Evolutionary conservation across 805 yeast species (phyloP).

Genomic region (Candida insectalens): DNA sequence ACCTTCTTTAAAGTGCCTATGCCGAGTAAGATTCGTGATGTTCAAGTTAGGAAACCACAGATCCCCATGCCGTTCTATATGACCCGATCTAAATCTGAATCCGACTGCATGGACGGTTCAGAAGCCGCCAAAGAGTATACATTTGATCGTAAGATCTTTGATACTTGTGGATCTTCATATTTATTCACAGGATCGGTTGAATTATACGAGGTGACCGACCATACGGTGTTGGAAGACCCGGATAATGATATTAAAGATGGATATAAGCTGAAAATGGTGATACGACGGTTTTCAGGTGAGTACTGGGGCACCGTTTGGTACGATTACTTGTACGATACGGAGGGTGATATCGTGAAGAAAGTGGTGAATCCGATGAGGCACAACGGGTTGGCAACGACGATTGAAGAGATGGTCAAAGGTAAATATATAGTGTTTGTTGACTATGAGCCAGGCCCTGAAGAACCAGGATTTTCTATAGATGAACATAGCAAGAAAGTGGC

Average conservation of each 20-base stretch:
- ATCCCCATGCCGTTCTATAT: background rate
- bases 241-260: constrained; percentile 5
- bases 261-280: constrained; percentile 8
- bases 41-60: background rate
- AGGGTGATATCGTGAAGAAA: constrained; percentile 5
- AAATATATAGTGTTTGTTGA: constrained; percentile 15
- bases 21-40: constrained; percentile 5
- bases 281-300: constrained; percentile 10
- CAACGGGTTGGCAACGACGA: constrained; percentile 10
- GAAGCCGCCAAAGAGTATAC: constrained; percentile 6
- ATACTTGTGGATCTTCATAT: constrained; percentile 8
- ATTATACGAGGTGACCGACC: constrained; percentile 10
- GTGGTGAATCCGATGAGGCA: constrained; percentile 5
- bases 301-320: constrained; percentile 5
- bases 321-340: constrained; percentile 3
- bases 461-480: constrained; percentile 3
- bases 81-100: background rate
- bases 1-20: constrained; percentile 18
- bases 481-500: constrained; percentile 9
- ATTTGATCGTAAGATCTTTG: constrained; percentile 11
- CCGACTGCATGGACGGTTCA: background rate
- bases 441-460: constrained; percentile 1
- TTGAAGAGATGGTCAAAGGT: constrained; percentile 13
- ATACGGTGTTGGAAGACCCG: constrained; percentile 5
- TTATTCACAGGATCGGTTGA: constrained; percentile 16